Evolutionary conservation across 164 flowering plant genomes (phyloP).

Genomic region (Annona cherimola): DNA sequence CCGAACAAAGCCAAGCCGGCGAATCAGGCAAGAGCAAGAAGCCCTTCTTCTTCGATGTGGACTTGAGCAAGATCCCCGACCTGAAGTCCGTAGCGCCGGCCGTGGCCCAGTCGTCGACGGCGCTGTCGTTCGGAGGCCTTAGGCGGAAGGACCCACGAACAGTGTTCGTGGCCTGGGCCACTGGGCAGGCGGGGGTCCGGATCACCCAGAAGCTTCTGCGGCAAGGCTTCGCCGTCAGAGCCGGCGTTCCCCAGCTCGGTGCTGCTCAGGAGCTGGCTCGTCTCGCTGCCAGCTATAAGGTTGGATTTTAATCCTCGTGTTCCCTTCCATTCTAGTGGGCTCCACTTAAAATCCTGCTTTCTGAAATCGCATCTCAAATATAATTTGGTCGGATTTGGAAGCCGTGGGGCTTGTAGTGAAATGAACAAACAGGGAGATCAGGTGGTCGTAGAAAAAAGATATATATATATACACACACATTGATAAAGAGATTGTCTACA

Average conservation of each 20-base stretch:
- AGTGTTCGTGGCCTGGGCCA: slow-evolving; percentile 89
- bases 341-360: not conserved
- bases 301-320: slow-evolving; percentile 2
- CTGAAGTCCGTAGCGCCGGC: slow-evolving; percentile 63
- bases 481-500: too few species aligned
- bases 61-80: slow-evolving; percentile 49
- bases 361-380: too few species aligned
- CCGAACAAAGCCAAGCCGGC: slow-evolving; percentile 8
- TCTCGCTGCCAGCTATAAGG: slow-evolving; percentile 75
- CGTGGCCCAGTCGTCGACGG: slow-evolving; percentile 34
- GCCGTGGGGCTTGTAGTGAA: too few species aligned
- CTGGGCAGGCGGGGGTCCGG: slow-evolving; percentile 81
- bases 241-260: slow-evolving; percentile 84
- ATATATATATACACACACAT: too few species aligned
- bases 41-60: slow-evolving; percentile 27
- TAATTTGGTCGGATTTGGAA: too few species aligned
- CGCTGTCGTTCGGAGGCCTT: slow-evolving; percentile 34
- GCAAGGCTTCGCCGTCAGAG: slow-evolving; percentile 74
- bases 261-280: slow-evolving; percentile 90
- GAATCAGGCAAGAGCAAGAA: slow-evolving; percentile 11
- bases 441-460: too few species aligned
- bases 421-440: too few species aligned
- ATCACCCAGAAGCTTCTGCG: slow-evolving; percentile 70
- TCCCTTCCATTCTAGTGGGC: not conserved
- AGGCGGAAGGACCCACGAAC: slow-evolving; percentile 72